Evolutionary conservation across 345 rosid species (phyloP).

Genomic region (Conringia planisiliqua): DNA sequence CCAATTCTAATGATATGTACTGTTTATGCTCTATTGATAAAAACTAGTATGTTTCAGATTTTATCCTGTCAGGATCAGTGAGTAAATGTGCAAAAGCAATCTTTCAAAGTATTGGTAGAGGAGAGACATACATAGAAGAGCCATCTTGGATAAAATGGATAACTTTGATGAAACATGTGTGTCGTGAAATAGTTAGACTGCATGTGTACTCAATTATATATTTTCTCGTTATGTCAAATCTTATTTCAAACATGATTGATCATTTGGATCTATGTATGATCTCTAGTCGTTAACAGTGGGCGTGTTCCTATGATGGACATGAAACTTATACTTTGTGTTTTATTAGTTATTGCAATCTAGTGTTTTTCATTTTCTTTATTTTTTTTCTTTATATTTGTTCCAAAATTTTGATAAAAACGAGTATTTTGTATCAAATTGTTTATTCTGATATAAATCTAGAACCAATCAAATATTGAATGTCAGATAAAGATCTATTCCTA

Average conservation of each 20-base stretch:
- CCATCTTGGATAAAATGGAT: not conserved
- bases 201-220: not conserved
- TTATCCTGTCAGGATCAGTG: not conserved
- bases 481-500: too few relatives aligned
- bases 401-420: not conserved
- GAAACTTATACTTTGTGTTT: not conserved
- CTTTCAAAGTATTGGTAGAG: not conserved
- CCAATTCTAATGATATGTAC: not conserved
- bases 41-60: not conserved
- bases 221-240: not conserved
- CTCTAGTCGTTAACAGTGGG: not conserved
- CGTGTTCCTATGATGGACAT: not conserved
- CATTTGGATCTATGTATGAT: not conserved
- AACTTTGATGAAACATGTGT: not conserved
- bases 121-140: not conserved
- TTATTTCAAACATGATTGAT: not conserved
- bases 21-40: not conserved
- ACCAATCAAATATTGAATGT: too few relatives aligned
- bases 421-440: not conserved
- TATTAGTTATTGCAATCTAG: not conserved
- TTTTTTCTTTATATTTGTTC: not conserved
- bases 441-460: too few relatives aligned
- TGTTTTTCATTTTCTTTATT: not conserved
- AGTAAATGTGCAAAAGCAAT: not conserved
- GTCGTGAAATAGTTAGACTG: constrained; percentile 4